Evolutionary conservation across 306 rosid genomes (phyloP).

Genomic region (Potentilla sterilis): DNA sequence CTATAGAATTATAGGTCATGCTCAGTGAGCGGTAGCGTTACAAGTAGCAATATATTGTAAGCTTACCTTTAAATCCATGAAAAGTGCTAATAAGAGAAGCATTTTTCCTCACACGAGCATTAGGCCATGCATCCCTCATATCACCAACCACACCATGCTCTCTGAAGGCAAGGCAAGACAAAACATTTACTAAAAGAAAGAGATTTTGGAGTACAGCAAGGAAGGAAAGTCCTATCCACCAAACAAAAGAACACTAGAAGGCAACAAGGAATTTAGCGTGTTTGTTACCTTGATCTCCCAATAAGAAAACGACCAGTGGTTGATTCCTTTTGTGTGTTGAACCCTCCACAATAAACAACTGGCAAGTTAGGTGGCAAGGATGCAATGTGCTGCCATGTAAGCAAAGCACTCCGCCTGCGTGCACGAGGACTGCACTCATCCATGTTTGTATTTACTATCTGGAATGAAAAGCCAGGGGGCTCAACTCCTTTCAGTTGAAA

Average conservation of each 20-base stretch:
- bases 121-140: conserved; percentile 97
- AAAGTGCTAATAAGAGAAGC: conserved; percentile 79
- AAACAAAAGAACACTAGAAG: neutral
- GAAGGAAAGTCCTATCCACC: neutral
- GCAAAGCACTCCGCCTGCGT: conserved; percentile 93
- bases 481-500: conserved; percentile 96
- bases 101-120: conserved; percentile 87
- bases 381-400: conserved; percentile 99
- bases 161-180: conserved; percentile 43
- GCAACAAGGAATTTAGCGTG: neutral
- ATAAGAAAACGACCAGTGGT: conserved; percentile 96
- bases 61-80: conserved; percentile 94
- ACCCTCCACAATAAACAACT: conserved; percentile 94
- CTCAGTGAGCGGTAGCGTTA: conserved; percentile 6
- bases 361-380: conserved; percentile 94
- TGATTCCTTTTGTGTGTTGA: conserved; percentile 96
- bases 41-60: conserved; percentile 10
- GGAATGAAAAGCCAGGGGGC: conserved; percentile 92
- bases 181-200: conserved; percentile 8
- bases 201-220: neutral
- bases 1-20: conserved; percentile 18
- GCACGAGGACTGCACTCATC: conserved; percentile 87
- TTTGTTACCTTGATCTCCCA: conserved; percentile 82
- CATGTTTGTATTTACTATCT: conserved; percentile 93
- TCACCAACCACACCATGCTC: conserved; percentile 98